Evolutionary conservation across 768 basidiomycete species (phyloP), one percentile per base, ranked within the genome.

Genomic region (Tricholoma sp.): DNA sequence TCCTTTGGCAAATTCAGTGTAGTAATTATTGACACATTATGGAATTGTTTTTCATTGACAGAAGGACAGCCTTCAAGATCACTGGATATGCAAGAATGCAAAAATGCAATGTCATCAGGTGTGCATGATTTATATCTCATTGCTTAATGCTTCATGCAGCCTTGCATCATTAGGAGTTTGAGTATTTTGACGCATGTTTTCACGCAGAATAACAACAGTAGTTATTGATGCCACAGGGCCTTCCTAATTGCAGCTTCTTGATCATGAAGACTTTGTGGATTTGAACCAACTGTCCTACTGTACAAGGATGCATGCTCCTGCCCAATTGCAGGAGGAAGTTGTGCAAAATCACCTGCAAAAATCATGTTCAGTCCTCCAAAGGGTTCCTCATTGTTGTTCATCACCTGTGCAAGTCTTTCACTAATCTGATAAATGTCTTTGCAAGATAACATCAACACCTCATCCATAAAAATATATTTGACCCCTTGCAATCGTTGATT

Each of bases 401-500:
- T 61, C 57, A 8, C 66, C 63, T 16, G n/a, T n/a, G n/a, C n/a
- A n/a, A n/a, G n/a, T n/a, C n/a, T n/a, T n/a, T n/a, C n/a, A n/a
- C n/a, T n/a, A n/a, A n/a, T n/a, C n/a, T n/a, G n/a, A n/a, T n/a
- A n/a, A n/a, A n/a, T n/a, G n/a, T n/a, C n/a, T n/a, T n/a, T n/a
- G n/a, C n/a, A n/a, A n/a, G n/a, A n/a, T n/a, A n/a, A n/a, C n/a
- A n/a, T n/a, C n/a, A n/a, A 78, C 0, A 77, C 64, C 55, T 79
- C 76, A 67, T 79, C 75, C 18, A 77, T 57, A 46, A 77, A 74
- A 0, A 77, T 55, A 65, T 74, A 74, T 2, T 75, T 68, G 9
- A 76, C 69, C 14, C 70, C 67, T 27, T 59, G 12, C 9, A 74
- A 21, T 21, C 63, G 57, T 39, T 58, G 21, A 49, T 43, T 59